These are phyloP conservation scores for Penicillium fuscoglaucum DNA, from an alignment of 2,329 filamentous ascomycete genomes.

Conservation along the genomic window DNA sequence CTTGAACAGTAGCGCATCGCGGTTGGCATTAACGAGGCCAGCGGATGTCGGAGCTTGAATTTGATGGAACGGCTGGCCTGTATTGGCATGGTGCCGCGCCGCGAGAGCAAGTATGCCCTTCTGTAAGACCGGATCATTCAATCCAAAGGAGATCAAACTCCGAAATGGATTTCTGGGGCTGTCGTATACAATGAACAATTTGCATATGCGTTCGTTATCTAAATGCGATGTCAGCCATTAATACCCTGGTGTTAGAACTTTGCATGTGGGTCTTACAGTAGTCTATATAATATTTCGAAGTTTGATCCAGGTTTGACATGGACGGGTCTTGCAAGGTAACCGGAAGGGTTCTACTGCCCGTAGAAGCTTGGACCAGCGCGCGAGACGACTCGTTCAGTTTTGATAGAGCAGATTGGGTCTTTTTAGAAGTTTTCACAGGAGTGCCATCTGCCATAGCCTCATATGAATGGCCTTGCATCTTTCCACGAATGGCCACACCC, in stretches of 20 bases:
- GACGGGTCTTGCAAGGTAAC: slow-evolving; percentile 2
- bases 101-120: slow-evolving; percentile 37
- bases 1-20: slow-evolving; percentile 36
- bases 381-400: not conserved
- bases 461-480: slow-evolving; percentile 29
- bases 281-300: slow-evolving; percentile 10
- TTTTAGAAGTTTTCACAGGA: not conserved
- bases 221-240: not conserved
- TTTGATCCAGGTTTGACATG: slow-evolving; percentile 18
- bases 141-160: slow-evolving; percentile 33
- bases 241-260: not conserved
- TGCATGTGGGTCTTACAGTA: not conserved
- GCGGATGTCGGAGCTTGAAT: slow-evolving; percentile 8
- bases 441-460: slow-evolving; percentile 2
- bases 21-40: slow-evolving; percentile 21
- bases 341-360: not conserved
- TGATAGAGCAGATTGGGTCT: not conserved
- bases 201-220: slow-evolving; percentile 40
- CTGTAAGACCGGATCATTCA: slow-evolving; percentile 31
- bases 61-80: slow-evolving; percentile 26
- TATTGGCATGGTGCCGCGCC: slow-evolving; percentile 37
- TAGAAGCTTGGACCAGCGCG: not conserved
- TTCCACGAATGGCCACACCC: slow-evolving; percentile 39
- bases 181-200: slow-evolving; percentile 38
- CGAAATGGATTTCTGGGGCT: slow-evolving; percentile 38